Conservation (phyloP, 768 basidiomycete genomes). For the Suillus luteus region DNA sequence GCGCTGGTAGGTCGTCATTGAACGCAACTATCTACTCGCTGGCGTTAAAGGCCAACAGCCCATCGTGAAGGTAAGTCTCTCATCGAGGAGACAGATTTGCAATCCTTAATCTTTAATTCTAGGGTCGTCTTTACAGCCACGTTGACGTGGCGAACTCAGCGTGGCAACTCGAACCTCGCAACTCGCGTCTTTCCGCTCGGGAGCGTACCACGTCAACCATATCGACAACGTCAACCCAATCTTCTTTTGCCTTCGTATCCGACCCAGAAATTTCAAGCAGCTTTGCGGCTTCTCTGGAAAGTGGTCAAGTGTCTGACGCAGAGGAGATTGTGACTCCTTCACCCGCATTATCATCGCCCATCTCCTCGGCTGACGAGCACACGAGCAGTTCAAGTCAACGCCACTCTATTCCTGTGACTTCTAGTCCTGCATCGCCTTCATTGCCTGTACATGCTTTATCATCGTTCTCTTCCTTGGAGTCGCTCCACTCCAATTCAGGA, state of each 20-base stretch:
- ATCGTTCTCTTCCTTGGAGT: constrained; percentile 81
- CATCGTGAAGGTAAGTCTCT: constrained; percentile 63
- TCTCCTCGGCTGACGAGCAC: constrained; percentile 58
- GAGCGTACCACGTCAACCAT: constrained; percentile 76
- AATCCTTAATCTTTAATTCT: constrained; percentile 6
- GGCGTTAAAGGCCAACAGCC: constrained; percentile 71
- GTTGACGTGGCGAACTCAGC: constrained; percentile 67
- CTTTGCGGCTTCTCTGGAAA: constrained; percentile 81
- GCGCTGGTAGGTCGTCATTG: constrained; percentile 62
- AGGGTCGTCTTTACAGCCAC: constrained; percentile 76
- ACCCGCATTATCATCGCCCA: constrained; percentile 64
- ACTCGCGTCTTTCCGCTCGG: constrained; percentile 46
- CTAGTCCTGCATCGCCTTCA: constrained; percentile 60
- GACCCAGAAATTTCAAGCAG: constrained; percentile 84
- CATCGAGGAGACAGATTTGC: constrained; percentile 5
- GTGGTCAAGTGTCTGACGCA: constrained; percentile 68
- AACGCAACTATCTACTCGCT: constrained; percentile 69
- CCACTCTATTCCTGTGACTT: constrained; percentile 36
- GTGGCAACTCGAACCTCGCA: constrained; percentile 79
- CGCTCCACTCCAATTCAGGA: constrained; percentile 60
- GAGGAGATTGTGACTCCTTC: constrained; percentile 62
- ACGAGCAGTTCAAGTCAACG: constrained; percentile 17
- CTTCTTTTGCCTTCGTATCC: constrained; percentile 82
- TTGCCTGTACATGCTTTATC: constrained; percentile 57
- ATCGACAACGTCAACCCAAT: constrained; percentile 75